Evolutionary conservation across 805 yeast genomes (phyloP).

Genomic region (Candida quercuum): DNA sequence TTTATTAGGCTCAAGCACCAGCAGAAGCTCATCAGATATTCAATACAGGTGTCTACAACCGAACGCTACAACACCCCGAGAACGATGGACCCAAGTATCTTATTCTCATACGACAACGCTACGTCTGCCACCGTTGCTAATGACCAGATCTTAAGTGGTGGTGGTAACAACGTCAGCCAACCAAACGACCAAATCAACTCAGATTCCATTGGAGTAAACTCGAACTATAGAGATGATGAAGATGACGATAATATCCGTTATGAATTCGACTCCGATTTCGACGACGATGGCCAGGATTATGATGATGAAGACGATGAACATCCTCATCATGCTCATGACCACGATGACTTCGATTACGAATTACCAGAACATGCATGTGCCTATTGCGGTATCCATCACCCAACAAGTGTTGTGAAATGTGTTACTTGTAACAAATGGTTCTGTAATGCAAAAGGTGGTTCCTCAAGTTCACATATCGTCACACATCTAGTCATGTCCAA

Average conservation of each 20-base stretch:
- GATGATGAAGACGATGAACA: conserved; percentile 4
- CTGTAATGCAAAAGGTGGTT: conserved; percentile 64
- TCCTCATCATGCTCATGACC: conserved; percentile 2
- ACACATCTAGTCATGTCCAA: conserved; percentile 78
- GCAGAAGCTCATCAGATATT: too few species aligned
- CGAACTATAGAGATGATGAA: conserved; percentile 10
- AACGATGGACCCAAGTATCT: conserved; percentile 20
- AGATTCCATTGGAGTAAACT: background rate
- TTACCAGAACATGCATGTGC: conserved; percentile 42
- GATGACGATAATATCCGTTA: conserved; percentile 13
- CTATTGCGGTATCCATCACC: conserved; percentile 71
- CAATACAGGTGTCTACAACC: too few species aligned
- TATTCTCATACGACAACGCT: conserved; percentile 14
- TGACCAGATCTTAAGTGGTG: background rate
- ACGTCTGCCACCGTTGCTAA: background rate
- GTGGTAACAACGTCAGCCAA: too few species aligned
- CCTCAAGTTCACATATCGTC: conserved; percentile 73
- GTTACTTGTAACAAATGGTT: conserved; percentile 80
- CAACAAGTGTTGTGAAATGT: conserved; percentile 70
- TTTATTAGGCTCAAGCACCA: background rate
- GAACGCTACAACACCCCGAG: background rate
- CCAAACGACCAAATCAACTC: background rate
- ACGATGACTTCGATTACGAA: conserved; percentile 1
- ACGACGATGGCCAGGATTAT: conserved; percentile 4
- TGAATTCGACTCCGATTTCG: conserved; percentile 14